A percentile compares a stretch with the other conserved stretches of the same genome.
phyloP scores from a whole-genome alignment of 2,329 filamentous ascomycete species.

The Colletotrichum lini region DNA sequence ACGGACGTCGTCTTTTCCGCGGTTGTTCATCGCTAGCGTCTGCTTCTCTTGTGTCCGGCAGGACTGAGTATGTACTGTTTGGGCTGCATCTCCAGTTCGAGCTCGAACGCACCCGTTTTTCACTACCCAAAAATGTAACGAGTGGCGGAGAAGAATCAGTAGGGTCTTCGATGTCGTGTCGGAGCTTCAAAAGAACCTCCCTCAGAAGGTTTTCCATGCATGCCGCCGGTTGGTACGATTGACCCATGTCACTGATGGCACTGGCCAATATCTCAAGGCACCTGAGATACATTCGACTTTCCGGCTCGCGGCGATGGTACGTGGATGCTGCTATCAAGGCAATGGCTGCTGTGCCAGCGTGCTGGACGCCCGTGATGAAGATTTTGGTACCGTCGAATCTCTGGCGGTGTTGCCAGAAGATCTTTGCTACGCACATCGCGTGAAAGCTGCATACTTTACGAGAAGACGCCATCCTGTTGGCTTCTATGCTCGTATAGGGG shows the following conservation, averaged over 20 bases:
- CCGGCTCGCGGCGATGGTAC: constrained; percentile 53
- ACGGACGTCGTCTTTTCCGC: constrained; percentile 50
- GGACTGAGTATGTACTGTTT: constrained; percentile 44
- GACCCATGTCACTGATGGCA: constrained; percentile 66
- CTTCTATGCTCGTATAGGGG: constrained; percentile 54
- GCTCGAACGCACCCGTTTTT: constrained; percentile 14
- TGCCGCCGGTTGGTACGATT: constrained; percentile 67
- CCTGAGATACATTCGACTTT: constrained; percentile 56
- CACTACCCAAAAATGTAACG: constrained; percentile 4
- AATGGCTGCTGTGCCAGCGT: constrained; percentile 68
- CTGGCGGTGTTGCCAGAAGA: constrained; percentile 69
- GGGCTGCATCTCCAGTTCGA: constrained; percentile 23
- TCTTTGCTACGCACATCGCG: constrained; percentile 65
- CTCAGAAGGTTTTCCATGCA: constrained; percentile 68
- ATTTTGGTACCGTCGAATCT: constrained; percentile 66
- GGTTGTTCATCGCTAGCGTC: constrained; percentile 47
- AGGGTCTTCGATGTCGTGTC: constrained; percentile 44
- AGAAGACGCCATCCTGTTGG: constrained; percentile 61
- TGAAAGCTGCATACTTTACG: constrained; percentile 69
- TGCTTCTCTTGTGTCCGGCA: constrained; percentile 52
- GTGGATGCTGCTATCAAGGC: constrained; percentile 66
- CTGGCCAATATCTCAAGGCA: constrained; percentile 68
- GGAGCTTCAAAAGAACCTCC: constrained; percentile 65
- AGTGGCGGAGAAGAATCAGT: constrained; percentile 4
- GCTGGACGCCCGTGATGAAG: constrained; percentile 65